Conservation (phyloP, 495 filamentous ascomycete species). For the Penicillium ucsense region DNA sequence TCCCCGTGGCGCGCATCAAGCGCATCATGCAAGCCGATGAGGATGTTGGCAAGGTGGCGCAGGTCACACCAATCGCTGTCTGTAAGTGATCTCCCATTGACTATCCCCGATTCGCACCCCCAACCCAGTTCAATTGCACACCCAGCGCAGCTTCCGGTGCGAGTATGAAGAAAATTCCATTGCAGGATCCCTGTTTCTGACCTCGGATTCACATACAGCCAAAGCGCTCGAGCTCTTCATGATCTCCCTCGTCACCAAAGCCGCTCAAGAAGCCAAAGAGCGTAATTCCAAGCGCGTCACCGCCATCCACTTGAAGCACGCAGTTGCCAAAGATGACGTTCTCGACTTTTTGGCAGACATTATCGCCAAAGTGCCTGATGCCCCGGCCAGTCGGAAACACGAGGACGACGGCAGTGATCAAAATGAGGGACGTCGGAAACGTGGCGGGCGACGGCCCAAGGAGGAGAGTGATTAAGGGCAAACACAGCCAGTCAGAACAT, state of each 20-base stretch:
- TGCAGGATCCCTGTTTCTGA: constrained; percentile 1
- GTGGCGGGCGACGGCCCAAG: constrained; percentile 36
- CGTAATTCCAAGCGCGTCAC: constrained; percentile 83
- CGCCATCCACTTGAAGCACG: constrained; percentile 81
- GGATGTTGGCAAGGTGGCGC: constrained; percentile 96
- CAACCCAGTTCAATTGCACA: no score
- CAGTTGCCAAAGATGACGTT: constrained; percentile 73
- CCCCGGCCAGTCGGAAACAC: constrained; percentile 44
- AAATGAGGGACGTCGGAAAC: constrained; percentile 41
- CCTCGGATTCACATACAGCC: constrained; percentile 25
- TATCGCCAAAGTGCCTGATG: constrained; percentile 74
- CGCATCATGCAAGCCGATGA: constrained; percentile 99
- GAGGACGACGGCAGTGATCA: constrained; percentile 43
- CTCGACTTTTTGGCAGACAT: constrained; percentile 93
- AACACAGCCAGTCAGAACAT: not conserved
- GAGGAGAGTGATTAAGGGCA: constrained; percentile 33
- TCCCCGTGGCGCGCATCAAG: constrained; percentile 96
- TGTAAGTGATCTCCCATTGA: constrained; percentile 41
- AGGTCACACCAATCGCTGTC: constrained; percentile 90
- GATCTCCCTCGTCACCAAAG: constrained; percentile 82
- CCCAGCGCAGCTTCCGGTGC: no score
- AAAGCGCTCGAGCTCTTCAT: constrained; percentile 97
- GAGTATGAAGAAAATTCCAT: no score
- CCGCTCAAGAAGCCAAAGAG: constrained; percentile 70
- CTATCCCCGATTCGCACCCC: no score